These are phyloP conservation scores for Naganishia sp. DNA, from an alignment of 1,284 basidiomycete species.

Conservation along the genomic window DNA sequence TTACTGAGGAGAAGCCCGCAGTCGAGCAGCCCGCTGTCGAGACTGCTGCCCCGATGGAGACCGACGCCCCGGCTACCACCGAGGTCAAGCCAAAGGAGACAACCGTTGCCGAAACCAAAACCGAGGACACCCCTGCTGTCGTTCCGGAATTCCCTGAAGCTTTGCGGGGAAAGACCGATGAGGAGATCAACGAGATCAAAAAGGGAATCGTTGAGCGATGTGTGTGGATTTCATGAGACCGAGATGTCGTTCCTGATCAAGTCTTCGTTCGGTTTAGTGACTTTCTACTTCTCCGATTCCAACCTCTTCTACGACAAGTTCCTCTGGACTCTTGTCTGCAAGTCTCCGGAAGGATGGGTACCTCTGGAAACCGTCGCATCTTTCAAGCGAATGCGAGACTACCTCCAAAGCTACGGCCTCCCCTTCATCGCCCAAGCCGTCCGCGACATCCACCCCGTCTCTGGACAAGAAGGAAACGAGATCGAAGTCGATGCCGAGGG, in stretches of 20 bases:
- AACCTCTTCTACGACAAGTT: constrained; percentile 98
- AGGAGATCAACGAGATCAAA: constrained; percentile 34
- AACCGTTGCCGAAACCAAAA: not conserved
- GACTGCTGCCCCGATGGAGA: constrained; percentile 1
- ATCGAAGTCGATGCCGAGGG: constrained; percentile 55
- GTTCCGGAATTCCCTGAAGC: constrained; percentile 26
- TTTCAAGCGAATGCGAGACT: constrained; percentile 94
- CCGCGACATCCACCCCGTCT: constrained; percentile 50
- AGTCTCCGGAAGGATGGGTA: constrained; percentile 82
- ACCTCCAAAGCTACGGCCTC: constrained; percentile 59
- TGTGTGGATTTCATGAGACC: constrained; percentile 10
- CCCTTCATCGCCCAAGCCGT: constrained; percentile 70
- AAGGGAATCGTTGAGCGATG: constrained; percentile 32
- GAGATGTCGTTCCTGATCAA: not conserved
- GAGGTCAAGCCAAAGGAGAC: not conserved
- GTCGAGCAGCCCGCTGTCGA: not conserved
- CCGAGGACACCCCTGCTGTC: not conserved
- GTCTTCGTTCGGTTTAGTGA: constrained; percentile 15
- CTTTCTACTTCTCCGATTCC: constrained; percentile 69
- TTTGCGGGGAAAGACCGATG: constrained; percentile 30
- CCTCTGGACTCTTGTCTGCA: constrained; percentile 85
- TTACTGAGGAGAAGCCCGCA: not conserved
- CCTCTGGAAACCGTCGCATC: constrained; percentile 83
- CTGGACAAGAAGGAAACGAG: constrained; percentile 54
- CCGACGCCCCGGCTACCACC: not conserved